Evolutionary conservation across 371 early-diverging fungal species (phyloP).

Genomic region (Choanephora cucurbitarum): DNA sequence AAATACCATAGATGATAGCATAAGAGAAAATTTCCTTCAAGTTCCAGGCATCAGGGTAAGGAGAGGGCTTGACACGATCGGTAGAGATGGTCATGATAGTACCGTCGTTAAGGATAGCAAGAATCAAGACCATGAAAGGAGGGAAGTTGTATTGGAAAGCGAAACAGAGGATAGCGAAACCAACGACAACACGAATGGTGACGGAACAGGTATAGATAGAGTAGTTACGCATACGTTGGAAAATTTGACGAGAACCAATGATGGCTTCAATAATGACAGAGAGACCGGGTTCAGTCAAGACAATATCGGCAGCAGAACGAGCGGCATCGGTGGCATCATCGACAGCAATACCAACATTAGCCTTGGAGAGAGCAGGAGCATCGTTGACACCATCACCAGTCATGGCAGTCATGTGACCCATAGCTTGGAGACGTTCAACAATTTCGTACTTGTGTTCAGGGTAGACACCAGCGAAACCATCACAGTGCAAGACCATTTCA

Average conservation of each 20-base stretch:
- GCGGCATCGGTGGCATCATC: conserved; percentile 72
- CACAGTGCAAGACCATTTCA: conserved; percentile 70
- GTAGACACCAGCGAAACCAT: conserved; percentile 84
- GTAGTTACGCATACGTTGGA: conserved; percentile 61
- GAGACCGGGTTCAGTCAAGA: conserved; percentile 71
- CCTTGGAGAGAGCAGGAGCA: conserved; percentile 85
- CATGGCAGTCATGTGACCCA: conserved; percentile 79
- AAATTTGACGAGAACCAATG: conserved; percentile 58
- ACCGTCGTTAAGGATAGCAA: conserved; percentile 52
- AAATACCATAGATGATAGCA: conserved; percentile 49
- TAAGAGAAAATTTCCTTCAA: conserved; percentile 48
- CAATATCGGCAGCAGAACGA: conserved; percentile 69
- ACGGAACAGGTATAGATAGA: conserved; percentile 53
- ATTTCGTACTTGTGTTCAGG: conserved; percentile 92
- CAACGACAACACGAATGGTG: conserved; percentile 54
- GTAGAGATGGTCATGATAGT: conserved; percentile 53
- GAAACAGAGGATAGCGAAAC: conserved; percentile 48
- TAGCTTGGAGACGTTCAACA: conserved; percentile 80
- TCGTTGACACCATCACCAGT: conserved; percentile 96
- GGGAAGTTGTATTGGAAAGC: conserved; percentile 54
- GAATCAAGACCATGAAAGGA: conserved; percentile 54
- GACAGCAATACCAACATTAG: conserved; percentile 78
- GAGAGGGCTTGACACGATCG: conserved; percentile 50
- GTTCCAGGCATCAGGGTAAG: conserved; percentile 51
- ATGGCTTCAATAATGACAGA: conserved; percentile 63